Evolutionary conservation across 2,329 filamentous ascomycete genomes (phyloP).

Genomic region (Cytospora chrysosperma): DNA sequence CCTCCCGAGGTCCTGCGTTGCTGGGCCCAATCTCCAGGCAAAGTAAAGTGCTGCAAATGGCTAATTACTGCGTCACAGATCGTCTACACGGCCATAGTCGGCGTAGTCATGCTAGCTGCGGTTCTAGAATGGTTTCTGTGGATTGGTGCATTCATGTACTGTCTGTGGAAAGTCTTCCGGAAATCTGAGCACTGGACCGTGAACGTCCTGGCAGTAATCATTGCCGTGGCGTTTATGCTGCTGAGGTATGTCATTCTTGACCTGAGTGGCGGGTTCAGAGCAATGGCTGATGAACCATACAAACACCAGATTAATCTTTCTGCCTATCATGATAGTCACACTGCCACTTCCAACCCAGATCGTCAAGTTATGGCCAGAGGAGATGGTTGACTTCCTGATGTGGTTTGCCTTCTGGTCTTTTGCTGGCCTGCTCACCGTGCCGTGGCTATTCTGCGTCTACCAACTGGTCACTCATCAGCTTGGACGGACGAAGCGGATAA

Average conservation of each 20-base stretch:
- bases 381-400: slow-evolving; percentile 72
- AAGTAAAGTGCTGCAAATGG: not conserved
- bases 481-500: slow-evolving; percentile 77
- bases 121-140: slow-evolving; percentile 92
- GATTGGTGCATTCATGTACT: slow-evolving; percentile 92
- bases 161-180: slow-evolving; percentile 79
- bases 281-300: not conserved
- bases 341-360: slow-evolving; percentile 76
- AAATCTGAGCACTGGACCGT: slow-evolving; percentile 91
- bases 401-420: slow-evolving; percentile 98
- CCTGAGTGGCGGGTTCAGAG: not conserved
- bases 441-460: slow-evolving; percentile 92
- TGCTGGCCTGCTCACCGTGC: slow-evolving; percentile 77
- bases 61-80: slow-evolving; percentile 56
- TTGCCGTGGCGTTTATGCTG: slow-evolving; percentile 70
- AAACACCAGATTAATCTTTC: slow-evolving; percentile 67
- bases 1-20: too few species aligned
- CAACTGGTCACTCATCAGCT: slow-evolving; percentile 85
- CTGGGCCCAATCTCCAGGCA: not conserved
- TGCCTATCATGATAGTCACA: slow-evolving; percentile 93
- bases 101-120: slow-evolving; percentile 78
- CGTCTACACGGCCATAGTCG: slow-evolving; percentile 78
- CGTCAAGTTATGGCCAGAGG: slow-evolving; percentile 67
- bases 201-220: slow-evolving; percentile 70
- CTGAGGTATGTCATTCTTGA: slow-evolving; percentile 59